phyloP scores from a whole-genome alignment of 1,139 yeast genomes.

The Kluyveromyces sp. region DNA sequence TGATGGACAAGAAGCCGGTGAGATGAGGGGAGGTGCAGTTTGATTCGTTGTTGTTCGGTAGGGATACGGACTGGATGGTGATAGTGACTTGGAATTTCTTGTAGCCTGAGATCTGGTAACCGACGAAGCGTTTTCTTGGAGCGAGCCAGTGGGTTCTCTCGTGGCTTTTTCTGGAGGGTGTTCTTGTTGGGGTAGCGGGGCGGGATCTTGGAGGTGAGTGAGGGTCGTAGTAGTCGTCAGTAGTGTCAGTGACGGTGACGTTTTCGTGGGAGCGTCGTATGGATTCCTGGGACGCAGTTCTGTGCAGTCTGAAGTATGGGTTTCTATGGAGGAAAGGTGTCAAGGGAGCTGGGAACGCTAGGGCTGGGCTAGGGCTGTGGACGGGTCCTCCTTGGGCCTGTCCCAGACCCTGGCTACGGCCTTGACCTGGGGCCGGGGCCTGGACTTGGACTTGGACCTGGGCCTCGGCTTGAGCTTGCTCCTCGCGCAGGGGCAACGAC shows the following conservation, averaged over 20 bases:
- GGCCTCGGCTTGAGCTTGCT: too few relatives aligned
- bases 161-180: neutral
- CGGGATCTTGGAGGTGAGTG: constrained; percentile 3
- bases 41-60: constrained; percentile 14
- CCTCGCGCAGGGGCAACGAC: too few relatives aligned
- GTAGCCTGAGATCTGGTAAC: constrained; percentile 30
- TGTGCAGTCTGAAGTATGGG: constrained; percentile 3
- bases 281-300: constrained; percentile 1
- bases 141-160: constrained; percentile 9
- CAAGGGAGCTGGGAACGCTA: constrained; percentile 2
- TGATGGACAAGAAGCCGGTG: constrained; percentile 73
- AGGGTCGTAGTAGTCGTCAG: neutral
- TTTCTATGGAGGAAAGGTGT: constrained; percentile 1
- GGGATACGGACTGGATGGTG: constrained; percentile 21
- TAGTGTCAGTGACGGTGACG: neutral
- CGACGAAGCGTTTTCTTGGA: constrained; percentile 25
- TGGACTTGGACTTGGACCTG: neutral
- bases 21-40: constrained; percentile 26
- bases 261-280: neutral
- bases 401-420: neutral
- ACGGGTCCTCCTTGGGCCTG: neutral
- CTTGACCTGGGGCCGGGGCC: neutral
- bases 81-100: constrained; percentile 28
- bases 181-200: neutral
- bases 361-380: neutral